Evolutionary conservation across 345 rosid genomes (phyloP), one percentile per base, ranked within the genome.

Genomic region (Citrus australasica): DNA sequence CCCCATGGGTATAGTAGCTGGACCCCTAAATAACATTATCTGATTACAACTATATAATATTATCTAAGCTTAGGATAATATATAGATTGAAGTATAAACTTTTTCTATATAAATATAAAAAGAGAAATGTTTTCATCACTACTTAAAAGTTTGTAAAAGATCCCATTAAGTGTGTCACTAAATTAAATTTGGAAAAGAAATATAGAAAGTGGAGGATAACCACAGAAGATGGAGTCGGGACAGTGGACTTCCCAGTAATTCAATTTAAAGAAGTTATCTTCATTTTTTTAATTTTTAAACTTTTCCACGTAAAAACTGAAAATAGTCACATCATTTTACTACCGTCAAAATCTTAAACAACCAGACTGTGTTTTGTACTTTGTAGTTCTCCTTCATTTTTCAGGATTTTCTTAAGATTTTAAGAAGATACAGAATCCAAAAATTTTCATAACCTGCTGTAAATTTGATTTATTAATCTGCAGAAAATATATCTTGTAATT

Each of bases 1-100:
- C 3, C 0, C 0, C 4, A 32, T 32, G 33, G 4, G 3, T 32
- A 0, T 3, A 32, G 4, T 32, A 32, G 0, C 4, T 30, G 0
- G 32, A 30, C 4, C 32, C 27, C 1, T 0, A 25, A 25, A n/a
- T n/a, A n/a, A n/a, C n/a, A 25, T 42, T 10, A 42, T 42, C 13
- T 42, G 1, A 42, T 42, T 42, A 9, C 48, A 42, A 9, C 14
- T 42, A 10, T 2, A 42, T 42, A 10, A 42, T 42, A 10, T 42
- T 42, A 7, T 37, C 38, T 37, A 5, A 33, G 6, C 35, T 33
- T 33, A 33, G 35, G 35, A 33, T 33, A 4, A 33, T 33, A 33
- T 33, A 33, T 33, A 33, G 35, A 33, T 33, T 33, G 35, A 33
- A 33, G 35, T 33, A 33, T 33, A 33, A 33, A 33, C 35, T 4